Evolutionary conservation across 805 yeast species (phyloP).

Genomic region (Metschnikowia aberdeeniae): DNA sequence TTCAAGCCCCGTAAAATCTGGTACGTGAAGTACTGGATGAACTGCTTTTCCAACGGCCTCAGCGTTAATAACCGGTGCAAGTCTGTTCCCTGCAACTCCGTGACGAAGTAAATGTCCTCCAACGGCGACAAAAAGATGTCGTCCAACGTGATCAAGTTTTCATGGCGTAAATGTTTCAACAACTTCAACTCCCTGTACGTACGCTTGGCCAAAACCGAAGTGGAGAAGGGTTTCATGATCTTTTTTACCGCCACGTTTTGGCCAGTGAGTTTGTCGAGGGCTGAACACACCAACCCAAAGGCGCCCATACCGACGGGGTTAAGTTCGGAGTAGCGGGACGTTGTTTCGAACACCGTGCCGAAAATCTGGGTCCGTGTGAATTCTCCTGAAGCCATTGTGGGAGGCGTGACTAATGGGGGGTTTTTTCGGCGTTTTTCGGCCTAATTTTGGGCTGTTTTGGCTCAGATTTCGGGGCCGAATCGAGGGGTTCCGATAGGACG

Average conservation of each 20-base stretch:
- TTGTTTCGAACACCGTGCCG: slow-evolving; percentile 92
- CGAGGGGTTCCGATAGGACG: too few relatives aligned
- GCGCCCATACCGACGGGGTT: slow-evolving; percentile 99
- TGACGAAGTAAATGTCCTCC: slow-evolving; percentile 94
- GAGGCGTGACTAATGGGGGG: not conserved
- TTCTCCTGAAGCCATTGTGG: slow-evolving; percentile 39
- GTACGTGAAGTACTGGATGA: slow-evolving; percentile 93
- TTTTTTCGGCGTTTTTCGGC: not conserved
- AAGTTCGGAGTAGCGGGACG: slow-evolving; percentile 82
- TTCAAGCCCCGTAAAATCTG: slow-evolving; percentile 88
- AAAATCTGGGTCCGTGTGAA: slow-evolving; percentile 81
- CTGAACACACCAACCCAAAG: slow-evolving; percentile 95
- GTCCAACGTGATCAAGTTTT: slow-evolving; percentile 72
- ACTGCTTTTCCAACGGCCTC: slow-evolving; percentile 92
- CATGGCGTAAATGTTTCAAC: slow-evolving; percentile 90
- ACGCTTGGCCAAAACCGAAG: slow-evolving; percentile 92
- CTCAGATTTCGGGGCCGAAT: too few relatives aligned
- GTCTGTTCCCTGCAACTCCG: slow-evolving; percentile 96
- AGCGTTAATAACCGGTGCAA: slow-evolving; percentile 86
- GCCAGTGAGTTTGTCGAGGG: slow-evolving; percentile 82
- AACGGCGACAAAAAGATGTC: slow-evolving; percentile 57
- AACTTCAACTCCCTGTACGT: slow-evolving; percentile 94
- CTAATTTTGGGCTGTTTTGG: too few relatives aligned
- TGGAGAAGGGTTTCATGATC: slow-evolving; percentile 95
- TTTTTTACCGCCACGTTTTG: slow-evolving; percentile 97